Evolutionary conservation across 108 stramenopile species (phyloP), one percentile per base, ranked within the genome.

Genomic region (Mayamaea pseudoterrestris): DNA sequence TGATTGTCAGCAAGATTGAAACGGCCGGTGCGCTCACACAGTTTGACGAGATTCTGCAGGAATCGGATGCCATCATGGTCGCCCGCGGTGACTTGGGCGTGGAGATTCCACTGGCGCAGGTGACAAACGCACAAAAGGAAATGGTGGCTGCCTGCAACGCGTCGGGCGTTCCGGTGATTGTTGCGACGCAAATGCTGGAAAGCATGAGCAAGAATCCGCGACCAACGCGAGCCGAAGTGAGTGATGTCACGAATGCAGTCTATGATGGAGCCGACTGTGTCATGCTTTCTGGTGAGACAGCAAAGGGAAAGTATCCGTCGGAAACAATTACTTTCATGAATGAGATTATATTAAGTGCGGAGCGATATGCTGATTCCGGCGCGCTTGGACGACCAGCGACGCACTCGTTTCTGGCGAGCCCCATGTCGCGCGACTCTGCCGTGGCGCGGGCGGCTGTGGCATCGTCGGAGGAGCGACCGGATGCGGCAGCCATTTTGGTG

Each of bases 201-300:
- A 80, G 76, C 9, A 99, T 99, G 98, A 94, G 90, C 27, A 93
- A 76, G 47, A 95, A 93, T 69, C 97, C 95, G 23, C 82, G 98
- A 26, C 98, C 98, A 2, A 99, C 98, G 0, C 74, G 96, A 5
- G 98, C 98, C 3, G 98, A 99, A 68, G 94, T 93, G 24, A 73
- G 89, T 9, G 98, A 99, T 69, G 96, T 99, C 3, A 95, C 96
- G 24, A 99, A 99, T 53, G 98, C 98, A 14, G 94, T 99, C 3
- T 83, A 96, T 27, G 98, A 99, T 58, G 98, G 98, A n/a, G 90
- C 96, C 23, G 98, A 99, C 59, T 86, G 85, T 35, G 96, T 97
- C 44, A 99, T 99, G 98, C 76, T 93, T 5, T 85, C 81, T 30
- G 98, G 95, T 5, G 98, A 99, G 71, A 99, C 98, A 1, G 95